These are phyloP conservation scores for Hypoxylon lienhwacheense DNA, from an alignment of 495 filamentous ascomycete species.

Conservation along the genomic window DNA sequence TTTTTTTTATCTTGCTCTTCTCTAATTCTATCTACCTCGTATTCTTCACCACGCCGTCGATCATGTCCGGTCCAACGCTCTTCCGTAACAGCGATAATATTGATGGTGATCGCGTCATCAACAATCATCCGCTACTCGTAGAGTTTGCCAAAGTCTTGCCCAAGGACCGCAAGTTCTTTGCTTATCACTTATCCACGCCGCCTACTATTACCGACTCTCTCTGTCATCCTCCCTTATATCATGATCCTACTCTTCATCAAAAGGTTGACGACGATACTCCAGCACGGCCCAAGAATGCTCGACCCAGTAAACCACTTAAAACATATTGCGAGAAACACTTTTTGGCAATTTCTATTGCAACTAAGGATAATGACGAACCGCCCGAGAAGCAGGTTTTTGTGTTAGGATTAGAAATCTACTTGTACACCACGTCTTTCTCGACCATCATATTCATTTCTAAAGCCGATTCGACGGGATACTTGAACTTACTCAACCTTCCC, in stretches of 20 bases:
- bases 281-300: constrained; percentile 12
- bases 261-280: background rate
- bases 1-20: background rate
- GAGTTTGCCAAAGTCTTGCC: constrained; percentile 72
- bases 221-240: constrained; percentile 76
- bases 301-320: constrained; percentile 38
- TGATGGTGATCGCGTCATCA: constrained; percentile 30
- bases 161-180: constrained; percentile 64
- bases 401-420: constrained; percentile 60
- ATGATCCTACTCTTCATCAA: constrained; percentile 54
- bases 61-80: constrained; percentile 34
- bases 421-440: constrained; percentile 73
- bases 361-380: constrained; percentile 3
- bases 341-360: constrained; percentile 67
- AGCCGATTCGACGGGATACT: constrained; percentile 91
- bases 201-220: constrained; percentile 71
- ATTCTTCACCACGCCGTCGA: background rate
- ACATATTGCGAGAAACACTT: constrained; percentile 92
- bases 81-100: too few species aligned
- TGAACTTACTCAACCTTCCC: constrained; percentile 64
- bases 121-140: constrained; percentile 42
- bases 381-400: constrained; percentile 41
- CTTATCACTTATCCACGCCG: constrained; percentile 87
- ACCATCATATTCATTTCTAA: constrained; percentile 95
- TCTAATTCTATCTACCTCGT: background rate